Evolutionary conservation across 2,329 filamentous ascomycete species (phyloP).

Genomic region (Neopestalotiopsis clavispora): DNA sequence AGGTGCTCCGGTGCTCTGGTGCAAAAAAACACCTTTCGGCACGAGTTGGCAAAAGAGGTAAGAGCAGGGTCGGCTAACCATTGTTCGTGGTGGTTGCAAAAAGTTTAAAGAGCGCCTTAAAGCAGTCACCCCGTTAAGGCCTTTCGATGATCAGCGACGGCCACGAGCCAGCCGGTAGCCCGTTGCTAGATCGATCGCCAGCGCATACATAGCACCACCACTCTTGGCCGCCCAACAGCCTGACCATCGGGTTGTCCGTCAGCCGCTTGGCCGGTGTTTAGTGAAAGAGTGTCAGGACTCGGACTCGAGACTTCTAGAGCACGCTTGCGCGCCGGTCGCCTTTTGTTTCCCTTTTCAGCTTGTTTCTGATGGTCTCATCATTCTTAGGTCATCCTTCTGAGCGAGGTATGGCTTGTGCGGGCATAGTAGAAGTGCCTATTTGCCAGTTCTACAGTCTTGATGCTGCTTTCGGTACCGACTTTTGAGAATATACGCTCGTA

Average conservation of each 20-base stretch:
- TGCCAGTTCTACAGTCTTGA: not conserved
- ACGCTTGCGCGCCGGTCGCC: not conserved
- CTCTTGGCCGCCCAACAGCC: not conserved
- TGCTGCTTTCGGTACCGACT: not conserved
- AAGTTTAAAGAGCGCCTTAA: not conserved
- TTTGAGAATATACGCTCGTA: too few relatives aligned
- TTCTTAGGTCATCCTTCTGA: not conserved
- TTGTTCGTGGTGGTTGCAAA: not conserved
- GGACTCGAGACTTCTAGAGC: not conserved
- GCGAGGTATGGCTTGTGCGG: not conserved
- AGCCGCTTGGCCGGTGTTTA: not conserved
- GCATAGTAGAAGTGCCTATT: not conserved
- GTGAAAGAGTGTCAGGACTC: not conserved
- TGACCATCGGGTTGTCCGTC: not conserved
- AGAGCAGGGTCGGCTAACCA: not conserved
- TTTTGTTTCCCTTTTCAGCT: constrained; percentile 1
- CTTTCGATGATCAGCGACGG: not conserved
- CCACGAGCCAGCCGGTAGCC: not conserved
- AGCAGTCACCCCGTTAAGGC: not conserved
- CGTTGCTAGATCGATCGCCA: not conserved
- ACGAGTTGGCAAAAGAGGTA: not conserved
- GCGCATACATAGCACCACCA: not conserved
- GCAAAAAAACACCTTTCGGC: not conserved
- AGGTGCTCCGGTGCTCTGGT: too few relatives aligned
- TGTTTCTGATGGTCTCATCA: not conserved